phyloP scores from a whole-genome alignment of 2,329 filamentous ascomycete species.

The Sporothrix brunneoviolacea region DNA sequence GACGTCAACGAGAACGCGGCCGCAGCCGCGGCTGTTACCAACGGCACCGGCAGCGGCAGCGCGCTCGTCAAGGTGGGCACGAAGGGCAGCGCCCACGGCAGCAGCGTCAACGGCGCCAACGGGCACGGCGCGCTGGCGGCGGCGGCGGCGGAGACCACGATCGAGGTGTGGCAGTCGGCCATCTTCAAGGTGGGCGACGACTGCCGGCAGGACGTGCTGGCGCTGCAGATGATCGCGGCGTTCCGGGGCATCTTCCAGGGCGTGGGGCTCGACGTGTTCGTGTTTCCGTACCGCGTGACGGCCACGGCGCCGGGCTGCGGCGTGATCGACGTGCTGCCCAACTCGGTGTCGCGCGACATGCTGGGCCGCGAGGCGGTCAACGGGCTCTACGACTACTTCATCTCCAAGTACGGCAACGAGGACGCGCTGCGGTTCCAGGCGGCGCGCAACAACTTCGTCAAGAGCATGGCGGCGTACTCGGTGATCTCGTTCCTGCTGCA shows the following conservation, averaged over 20 bases:
- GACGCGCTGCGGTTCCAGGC: conserved; percentile 92
- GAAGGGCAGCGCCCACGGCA: neutral
- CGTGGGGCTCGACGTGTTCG: conserved; percentile 91
- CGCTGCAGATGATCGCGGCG: conserved; percentile 93
- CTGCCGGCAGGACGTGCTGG: conserved; percentile 92
- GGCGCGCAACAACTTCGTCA: conserved; percentile 94
- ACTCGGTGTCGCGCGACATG: conserved; percentile 98
- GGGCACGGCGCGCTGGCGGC: neutral
- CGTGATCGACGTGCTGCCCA: conserved; percentile 95
- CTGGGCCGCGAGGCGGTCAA: conserved; percentile 96
- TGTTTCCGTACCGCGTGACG: conserved; percentile 94
- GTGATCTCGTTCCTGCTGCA: conserved; percentile 94
- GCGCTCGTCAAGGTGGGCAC: conserved; percentile 5
- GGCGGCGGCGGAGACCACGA: conserved; percentile 45
- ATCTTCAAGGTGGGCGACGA: conserved; percentile 99
- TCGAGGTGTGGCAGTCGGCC: conserved; percentile 97
- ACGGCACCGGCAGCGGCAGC: conserved; percentile 16
- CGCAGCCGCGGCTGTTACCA: neutral
- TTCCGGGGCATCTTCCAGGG: conserved; percentile 96
- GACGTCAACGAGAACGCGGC: conserved; percentile 35
- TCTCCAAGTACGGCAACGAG: conserved; percentile 94
- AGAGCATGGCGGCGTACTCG: conserved; percentile 97
- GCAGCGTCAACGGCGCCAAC: neutral
- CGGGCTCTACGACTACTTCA: conserved; percentile 95
- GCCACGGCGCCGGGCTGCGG: conserved; percentile 95